Evolutionary conservation across 129 eudicot genomes (phyloP).

Genomic region (Glebionis coronaria): DNA sequence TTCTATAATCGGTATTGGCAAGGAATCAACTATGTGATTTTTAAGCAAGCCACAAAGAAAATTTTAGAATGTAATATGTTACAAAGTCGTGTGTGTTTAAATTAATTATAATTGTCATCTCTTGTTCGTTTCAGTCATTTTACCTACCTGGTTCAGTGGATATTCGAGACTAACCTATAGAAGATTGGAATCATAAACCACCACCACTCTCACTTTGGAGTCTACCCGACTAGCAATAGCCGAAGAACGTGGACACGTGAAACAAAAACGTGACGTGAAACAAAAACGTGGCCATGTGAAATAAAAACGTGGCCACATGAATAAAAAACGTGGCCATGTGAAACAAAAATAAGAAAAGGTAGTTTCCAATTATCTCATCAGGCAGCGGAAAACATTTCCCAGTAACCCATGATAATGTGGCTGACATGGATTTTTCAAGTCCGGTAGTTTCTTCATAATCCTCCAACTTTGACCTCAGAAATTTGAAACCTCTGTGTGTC

Average conservation of each 20-base stretch:
- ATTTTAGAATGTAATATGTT: too few species aligned
- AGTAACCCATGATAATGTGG: slow-evolving; percentile 11
- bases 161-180: slow-evolving; percentile 31
- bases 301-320: too few species aligned
- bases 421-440: slow-evolving; percentile 29
- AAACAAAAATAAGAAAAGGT: slow-evolving; percentile 7
- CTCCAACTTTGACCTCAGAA: not conserved
- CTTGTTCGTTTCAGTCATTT: slow-evolving; percentile 40
- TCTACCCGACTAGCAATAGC: slow-evolving; percentile 47
- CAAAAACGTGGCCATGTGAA: too few species aligned
- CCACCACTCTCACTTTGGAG: slow-evolving; percentile 68
- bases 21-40: too few species aligned
- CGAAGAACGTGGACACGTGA: not conserved
- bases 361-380: slow-evolving; percentile 29
- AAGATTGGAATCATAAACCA: slow-evolving; percentile 41
- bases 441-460: slow-evolving; percentile 22
- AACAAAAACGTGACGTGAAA: too few species aligned
- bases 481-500: not conserved
- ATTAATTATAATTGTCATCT: not conserved
- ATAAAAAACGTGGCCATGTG: too few species aligned
- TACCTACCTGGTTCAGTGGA: slow-evolving; percentile 57
- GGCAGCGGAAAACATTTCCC: too few species aligned
- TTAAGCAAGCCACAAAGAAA: too few species aligned
- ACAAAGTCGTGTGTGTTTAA: too few species aligned
- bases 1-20: too few species aligned